These are phyloP conservation scores for Clarkia xantiana DNA, from an alignment of 345 rosid genomes.

Conservation along the genomic window DNA sequence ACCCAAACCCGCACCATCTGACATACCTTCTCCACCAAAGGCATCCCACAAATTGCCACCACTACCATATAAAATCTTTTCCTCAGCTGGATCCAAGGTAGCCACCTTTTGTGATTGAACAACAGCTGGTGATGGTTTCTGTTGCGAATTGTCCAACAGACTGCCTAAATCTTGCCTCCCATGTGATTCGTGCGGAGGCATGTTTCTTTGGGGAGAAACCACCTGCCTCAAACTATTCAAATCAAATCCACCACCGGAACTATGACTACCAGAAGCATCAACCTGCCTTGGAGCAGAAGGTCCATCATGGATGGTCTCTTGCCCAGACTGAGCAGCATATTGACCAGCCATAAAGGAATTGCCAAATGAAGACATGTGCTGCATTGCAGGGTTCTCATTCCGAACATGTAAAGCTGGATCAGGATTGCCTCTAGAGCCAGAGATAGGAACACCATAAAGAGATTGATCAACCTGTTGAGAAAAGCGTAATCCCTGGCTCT, in stretches of 20 bases:
- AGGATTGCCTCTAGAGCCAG: conserved; percentile 32
- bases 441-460: conserved; percentile 43
- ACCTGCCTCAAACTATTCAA: conserved; percentile 30
- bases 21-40: conserved; percentile 38
- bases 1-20: conserved; percentile 28
- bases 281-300: conserved; percentile 22
- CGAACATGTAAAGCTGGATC: conserved; percentile 32
- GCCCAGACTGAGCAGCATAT: conserved; percentile 28
- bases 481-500: conserved; percentile 30
- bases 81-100: conserved; percentile 86
- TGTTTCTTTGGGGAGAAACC: conserved; percentile 26
- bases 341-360: conserved; percentile 36
- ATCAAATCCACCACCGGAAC: conserved; percentile 25
- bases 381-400: conserved; percentile 32
- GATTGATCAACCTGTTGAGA: conserved; percentile 62
- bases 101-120: conserved; percentile 37
- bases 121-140: conserved; percentile 21
- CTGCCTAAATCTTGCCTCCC: conserved; percentile 25
- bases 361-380: conserved; percentile 30
- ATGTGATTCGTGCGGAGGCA: conserved; percentile 21
- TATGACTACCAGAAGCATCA: conserved; percentile 17
- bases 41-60: conserved; percentile 79
- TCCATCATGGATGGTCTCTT: conserved; percentile 24
- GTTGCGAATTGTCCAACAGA: conserved; percentile 28
- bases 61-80: conserved; percentile 75